Conservation (phyloP, 805 yeast genomes). For the Nakazawaea ishiwadae region DNA sequence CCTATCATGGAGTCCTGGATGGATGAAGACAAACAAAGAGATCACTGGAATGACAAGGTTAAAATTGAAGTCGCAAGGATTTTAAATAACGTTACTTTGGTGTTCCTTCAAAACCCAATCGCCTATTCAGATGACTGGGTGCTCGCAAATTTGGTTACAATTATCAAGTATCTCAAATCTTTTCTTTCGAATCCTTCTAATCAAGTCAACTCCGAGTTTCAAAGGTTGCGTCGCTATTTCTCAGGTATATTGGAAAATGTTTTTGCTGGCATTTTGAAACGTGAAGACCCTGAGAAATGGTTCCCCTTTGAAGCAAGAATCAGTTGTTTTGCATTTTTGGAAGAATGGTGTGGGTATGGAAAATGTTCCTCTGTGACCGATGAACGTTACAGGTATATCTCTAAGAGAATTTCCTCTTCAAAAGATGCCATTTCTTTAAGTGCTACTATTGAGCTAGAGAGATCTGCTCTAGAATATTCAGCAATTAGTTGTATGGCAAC, state of each 20-base stretch:
- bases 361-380: constrained; percentile 53
- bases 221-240: constrained; percentile 75
- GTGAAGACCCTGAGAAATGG: constrained; percentile 46
- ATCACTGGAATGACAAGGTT: constrained; percentile 34
- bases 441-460: constrained; percentile 79
- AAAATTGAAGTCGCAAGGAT: constrained; percentile 79
- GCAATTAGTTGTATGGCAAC: constrained; percentile 83
- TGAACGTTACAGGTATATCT: constrained; percentile 60
- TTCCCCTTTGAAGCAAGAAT: constrained; percentile 85
- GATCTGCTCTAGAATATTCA: constrained; percentile 60
- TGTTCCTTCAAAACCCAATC: constrained; percentile 46
- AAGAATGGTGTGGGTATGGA: constrained; percentile 96
- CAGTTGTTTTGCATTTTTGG: constrained; percentile 74
- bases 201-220: constrained; percentile 67
- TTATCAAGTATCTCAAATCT: constrained; percentile 56
- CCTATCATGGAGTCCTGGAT: constrained; percentile 54
- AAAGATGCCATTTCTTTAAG: constrained; percentile 47
- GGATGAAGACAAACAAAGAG: constrained; percentile 32
- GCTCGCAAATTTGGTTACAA: constrained; percentile 54
- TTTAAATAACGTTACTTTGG: constrained; percentile 60
- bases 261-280: constrained; percentile 48
- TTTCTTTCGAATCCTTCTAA: constrained; percentile 48
- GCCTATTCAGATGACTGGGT: constrained; percentile 67
- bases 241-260: constrained; percentile 77
- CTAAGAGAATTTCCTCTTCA: constrained; percentile 30